These are phyloP conservation scores for Tricholomella constricta DNA, from an alignment of 768 basidiomycete species.

Conservation along the genomic window DNA sequence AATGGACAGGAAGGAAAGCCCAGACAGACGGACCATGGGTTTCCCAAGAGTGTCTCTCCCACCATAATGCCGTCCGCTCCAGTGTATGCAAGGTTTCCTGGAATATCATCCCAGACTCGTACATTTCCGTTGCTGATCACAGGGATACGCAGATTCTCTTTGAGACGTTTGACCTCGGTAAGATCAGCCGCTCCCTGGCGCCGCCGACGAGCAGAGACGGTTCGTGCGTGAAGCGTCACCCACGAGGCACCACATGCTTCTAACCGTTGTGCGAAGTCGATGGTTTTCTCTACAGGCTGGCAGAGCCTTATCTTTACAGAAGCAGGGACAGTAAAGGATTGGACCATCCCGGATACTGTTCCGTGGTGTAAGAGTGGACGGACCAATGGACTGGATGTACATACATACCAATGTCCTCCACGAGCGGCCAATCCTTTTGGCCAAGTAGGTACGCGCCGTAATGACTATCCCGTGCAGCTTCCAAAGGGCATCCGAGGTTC, in stretches of 20 bases:
- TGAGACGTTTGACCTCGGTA: constrained; percentile 56
- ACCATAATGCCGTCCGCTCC: constrained; percentile 80
- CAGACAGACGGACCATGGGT: constrained; percentile 60
- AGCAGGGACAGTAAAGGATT: constrained; percentile 62
- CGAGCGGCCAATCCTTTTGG: constrained; percentile 71
- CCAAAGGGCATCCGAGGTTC: constrained; percentile 82
- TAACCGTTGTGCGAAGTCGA: constrained; percentile 56
- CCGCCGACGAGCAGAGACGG: constrained; percentile 68
- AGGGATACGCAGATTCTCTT: constrained; percentile 51
- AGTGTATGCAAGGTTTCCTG: constrained; percentile 53
- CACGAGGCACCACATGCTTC: constrained; percentile 70
- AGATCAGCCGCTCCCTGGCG: constrained; percentile 75
- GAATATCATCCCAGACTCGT: constrained; percentile 56
- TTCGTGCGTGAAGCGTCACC: constrained; percentile 74
- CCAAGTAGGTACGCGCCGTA: constrained; percentile 77
- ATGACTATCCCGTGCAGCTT: constrained; percentile 63
- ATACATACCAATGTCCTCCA: constrained; percentile 60
- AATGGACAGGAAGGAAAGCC: not conserved
- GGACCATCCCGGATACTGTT: constrained; percentile 64
- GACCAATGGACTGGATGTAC: not conserved
- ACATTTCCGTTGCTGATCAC: constrained; percentile 85
- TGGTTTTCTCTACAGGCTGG: constrained; percentile 54
- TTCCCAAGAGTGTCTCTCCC: constrained; percentile 72
- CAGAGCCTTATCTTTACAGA: constrained; percentile 66
- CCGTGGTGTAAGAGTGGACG: not conserved